Percentiles rank a stretch among this genome's conserved stretches.
Conservation (phyloP, 2,329 filamentous ascomycete species). For the Stagonosporopsis vannaccii region DNA sequence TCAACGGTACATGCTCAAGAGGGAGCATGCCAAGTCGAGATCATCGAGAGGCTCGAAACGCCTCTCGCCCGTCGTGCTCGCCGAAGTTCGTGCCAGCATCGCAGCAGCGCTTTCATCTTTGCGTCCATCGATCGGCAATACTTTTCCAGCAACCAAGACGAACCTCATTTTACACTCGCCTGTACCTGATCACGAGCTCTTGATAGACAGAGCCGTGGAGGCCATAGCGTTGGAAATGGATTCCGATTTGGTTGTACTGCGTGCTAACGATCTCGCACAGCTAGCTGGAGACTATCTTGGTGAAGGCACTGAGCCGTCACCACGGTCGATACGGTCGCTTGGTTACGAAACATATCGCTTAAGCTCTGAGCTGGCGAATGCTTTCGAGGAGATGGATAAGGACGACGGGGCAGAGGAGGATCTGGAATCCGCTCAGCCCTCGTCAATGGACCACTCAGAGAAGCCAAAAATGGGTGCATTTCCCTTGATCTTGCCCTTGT, state of each 20-base stretch:
- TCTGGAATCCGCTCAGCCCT: constrained; percentile 40
- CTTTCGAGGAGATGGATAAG: constrained; percentile 39
- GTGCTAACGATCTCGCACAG: constrained; percentile 73
- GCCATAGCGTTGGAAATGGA: constrained; percentile 66
- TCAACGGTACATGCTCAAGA: constrained; percentile 23
- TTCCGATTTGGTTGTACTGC: constrained; percentile 73
- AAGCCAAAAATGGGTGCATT: constrained; percentile 18
- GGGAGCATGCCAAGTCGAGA: constrained; percentile 24
- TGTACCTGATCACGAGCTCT: constrained; percentile 60
- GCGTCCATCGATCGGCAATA: constrained; percentile 48
- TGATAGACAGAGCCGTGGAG: constrained; percentile 68
- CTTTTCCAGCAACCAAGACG: constrained; percentile 60
- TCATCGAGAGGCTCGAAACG: constrained; percentile 20
- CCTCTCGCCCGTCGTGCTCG: constrained; percentile 38
- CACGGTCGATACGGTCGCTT: constrained; percentile 54
- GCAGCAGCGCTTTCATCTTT: constrained; percentile 56
- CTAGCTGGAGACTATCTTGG: constrained; percentile 75
- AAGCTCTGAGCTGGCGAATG: constrained; percentile 38
- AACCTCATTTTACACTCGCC: constrained; percentile 68
- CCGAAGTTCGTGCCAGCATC: constrained; percentile 60
- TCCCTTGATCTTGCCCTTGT: constrained; percentile 26
- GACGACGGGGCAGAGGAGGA: constrained; percentile 45
- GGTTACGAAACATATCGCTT: constrained; percentile 63
- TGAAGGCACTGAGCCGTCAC: constrained; percentile 63
- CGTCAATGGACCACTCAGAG: constrained; percentile 23